Conservation (phyloP, 2,329 filamentous ascomycete genomes). For the Aspergillus pseudoglaucus region DNA sequence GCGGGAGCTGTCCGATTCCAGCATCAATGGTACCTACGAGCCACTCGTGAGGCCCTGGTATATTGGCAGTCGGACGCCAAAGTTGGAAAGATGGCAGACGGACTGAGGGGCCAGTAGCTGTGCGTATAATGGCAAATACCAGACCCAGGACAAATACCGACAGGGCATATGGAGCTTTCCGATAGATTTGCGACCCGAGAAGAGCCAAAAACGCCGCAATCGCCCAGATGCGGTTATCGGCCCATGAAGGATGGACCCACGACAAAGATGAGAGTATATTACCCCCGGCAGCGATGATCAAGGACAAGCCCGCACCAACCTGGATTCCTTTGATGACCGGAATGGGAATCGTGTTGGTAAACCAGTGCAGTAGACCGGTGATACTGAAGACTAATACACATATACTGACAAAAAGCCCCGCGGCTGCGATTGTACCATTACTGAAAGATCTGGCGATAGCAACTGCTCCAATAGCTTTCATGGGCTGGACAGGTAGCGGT, state of each 20-base stretch:
- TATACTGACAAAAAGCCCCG: slow-evolving; percentile 70
- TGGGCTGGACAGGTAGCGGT: slow-evolving; percentile 83
- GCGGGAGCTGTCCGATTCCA: slow-evolving; percentile 76
- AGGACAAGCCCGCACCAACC: slow-evolving; percentile 78
- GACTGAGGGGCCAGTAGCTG: slow-evolving; percentile 14
- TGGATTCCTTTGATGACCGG: slow-evolving; percentile 94
- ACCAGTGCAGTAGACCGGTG: slow-evolving; percentile 70
- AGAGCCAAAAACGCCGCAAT: slow-evolving; percentile 66
- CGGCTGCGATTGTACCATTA: slow-evolving; percentile 67
- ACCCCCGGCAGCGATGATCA: slow-evolving; percentile 70
- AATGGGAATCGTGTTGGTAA: slow-evolving; percentile 68
- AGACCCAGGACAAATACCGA: slow-evolving; percentile 64
- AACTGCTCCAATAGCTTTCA: slow-evolving; percentile 84
- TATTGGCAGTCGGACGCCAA: slow-evolving; percentile 53
- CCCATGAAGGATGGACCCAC: slow-evolving; percentile 60
- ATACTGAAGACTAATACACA: slow-evolving; percentile 70
- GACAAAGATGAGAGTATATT: slow-evolving; percentile 60
- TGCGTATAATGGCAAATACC: slow-evolving; percentile 52
- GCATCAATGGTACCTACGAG: slow-evolving; percentile 54
- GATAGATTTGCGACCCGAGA: slow-evolving; percentile 58
- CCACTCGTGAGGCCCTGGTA: slow-evolving; percentile 46
- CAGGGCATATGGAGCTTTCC: slow-evolving; percentile 71
- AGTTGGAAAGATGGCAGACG: slow-evolving; percentile 49
- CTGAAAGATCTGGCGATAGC: slow-evolving; percentile 67
- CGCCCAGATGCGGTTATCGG: slow-evolving; percentile 75